Evolutionary conservation across 139 green algal species (phyloP).

Genomic region (Chlamydomonas urium): DNA sequence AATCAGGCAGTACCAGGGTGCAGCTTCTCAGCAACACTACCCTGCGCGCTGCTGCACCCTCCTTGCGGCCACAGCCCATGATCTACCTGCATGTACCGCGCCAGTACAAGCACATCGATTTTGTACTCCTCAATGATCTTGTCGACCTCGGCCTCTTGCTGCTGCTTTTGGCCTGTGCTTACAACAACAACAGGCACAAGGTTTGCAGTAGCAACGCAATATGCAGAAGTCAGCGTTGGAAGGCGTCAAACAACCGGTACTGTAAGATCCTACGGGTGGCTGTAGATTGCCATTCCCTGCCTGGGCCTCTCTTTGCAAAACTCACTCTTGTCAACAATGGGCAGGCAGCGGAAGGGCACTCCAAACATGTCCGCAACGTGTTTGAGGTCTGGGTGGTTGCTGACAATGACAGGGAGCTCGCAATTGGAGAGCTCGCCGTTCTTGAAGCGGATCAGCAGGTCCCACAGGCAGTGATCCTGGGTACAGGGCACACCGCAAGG

Average conservation of each 20-base stretch:
- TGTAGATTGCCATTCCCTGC: no score
- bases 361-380: slow-evolving; percentile 51
- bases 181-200: no score
- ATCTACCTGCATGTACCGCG: slow-evolving; percentile 24
- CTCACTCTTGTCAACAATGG: slow-evolving; percentile 4
- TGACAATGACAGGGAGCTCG: slow-evolving; percentile 66
- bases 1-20: no score
- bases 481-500: neutral
- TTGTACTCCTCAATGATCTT: slow-evolving; percentile 41
- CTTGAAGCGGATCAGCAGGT: slow-evolving; percentile 69
- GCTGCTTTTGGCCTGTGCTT: slow-evolving; percentile 26
- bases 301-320: no score
- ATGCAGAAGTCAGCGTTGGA: no score
- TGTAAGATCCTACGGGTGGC: no score
- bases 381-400: slow-evolving; percentile 71
- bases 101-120: slow-evolving; percentile 55
- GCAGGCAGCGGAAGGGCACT: slow-evolving; percentile 58
- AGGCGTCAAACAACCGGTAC: no score
- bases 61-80: no score
- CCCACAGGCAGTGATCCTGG: slow-evolving; percentile 76
- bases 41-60: no score
- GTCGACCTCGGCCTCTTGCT: slow-evolving; percentile 58
- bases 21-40: no score
- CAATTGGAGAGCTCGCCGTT: slow-evolving; percentile 54
- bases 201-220: no score